These are phyloP conservation scores for Astrothelium macrocarpum DNA, from an alignment of 495 filamentous ascomycete genomes.

Conservation along the genomic window DNA sequence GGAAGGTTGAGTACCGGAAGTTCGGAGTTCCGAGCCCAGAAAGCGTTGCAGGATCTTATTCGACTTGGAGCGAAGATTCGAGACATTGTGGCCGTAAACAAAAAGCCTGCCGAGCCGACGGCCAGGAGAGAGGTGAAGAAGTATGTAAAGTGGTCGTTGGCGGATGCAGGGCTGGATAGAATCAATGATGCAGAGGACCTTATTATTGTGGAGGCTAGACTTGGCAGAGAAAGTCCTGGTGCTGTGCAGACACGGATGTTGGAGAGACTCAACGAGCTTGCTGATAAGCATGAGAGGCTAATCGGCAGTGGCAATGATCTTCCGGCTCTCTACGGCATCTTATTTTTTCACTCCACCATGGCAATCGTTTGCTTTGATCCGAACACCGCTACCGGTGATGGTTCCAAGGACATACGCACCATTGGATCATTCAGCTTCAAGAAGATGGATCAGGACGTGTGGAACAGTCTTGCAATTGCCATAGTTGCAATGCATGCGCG, in stretches of 20 bases:
- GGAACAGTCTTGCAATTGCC: conserved; percentile 31
- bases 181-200: conserved; percentile 21
- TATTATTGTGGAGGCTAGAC: conserved; percentile 18
- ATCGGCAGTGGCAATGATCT: conserved; percentile 18
- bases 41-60: conserved; percentile 24
- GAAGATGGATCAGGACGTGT: conserved; percentile 29
- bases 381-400: conserved; percentile 10
- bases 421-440: conserved; percentile 28
- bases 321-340: conserved; percentile 30
- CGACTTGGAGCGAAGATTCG: conserved; percentile 26
- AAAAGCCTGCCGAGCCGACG: conserved; percentile 7
- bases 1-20: conserved; percentile 14
- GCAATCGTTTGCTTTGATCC: conserved; percentile 25
- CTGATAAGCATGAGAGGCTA: conserved; percentile 18
- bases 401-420: conserved; percentile 15
- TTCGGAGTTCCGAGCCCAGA: conserved; percentile 14
- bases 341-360: conserved; percentile 27
- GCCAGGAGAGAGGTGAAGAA: conserved; percentile 11
- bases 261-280: conserved; percentile 7
- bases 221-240: conserved; percentile 11
- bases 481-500: conserved; percentile 18
- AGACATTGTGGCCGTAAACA: conserved; percentile 16
- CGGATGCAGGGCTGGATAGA: conserved; percentile 21
- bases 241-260: conserved; percentile 8
- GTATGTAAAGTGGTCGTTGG: conserved; percentile 27